Percentiles rank a stretch among this genome's conserved stretches.
Conservation (phyloP, 2,329 filamentous ascomycete genomes). For the Aspergillus sp. region DNA sequence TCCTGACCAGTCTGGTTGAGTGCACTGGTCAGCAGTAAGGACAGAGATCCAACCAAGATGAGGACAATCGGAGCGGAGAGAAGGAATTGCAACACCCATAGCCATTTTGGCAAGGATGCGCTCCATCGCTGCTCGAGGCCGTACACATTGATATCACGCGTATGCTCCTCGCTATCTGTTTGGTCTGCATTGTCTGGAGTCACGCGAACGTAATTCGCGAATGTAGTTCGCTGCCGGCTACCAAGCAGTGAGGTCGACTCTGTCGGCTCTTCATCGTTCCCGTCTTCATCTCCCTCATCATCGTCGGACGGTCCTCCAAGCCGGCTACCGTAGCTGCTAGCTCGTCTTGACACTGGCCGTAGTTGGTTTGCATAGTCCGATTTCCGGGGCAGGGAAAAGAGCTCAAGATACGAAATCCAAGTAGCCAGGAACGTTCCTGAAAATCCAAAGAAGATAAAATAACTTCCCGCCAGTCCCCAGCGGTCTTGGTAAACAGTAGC, state of each 20-base stretch:
- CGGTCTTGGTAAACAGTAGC: conserved; percentile 76
- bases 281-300: conserved; percentile 34
- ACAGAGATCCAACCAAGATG: conserved; percentile 74
- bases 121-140: conserved; percentile 85
- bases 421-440: conserved; percentile 72
- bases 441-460: conserved; percentile 79
- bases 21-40: conserved; percentile 69
- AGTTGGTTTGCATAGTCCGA: conserved; percentile 64
- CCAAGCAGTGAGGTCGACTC: conserved; percentile 60
- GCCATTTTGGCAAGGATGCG: conserved; percentile 72
- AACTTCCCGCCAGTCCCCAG: conserved; percentile 70
- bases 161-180: conserved; percentile 26
- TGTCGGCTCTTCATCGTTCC: conserved; percentile 44
- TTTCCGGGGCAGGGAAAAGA: conserved; percentile 74
- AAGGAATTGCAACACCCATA: conserved; percentile 85
- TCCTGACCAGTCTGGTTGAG: conserved; percentile 81
- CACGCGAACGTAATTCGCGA: conserved; percentile 53
- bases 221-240: conserved; percentile 52
- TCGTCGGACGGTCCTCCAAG: conserved; percentile 45
- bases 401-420: conserved; percentile 73
- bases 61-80: conserved; percentile 75
- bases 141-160: conserved; percentile 49
- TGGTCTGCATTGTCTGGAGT: conserved; percentile 28
- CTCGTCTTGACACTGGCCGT: conserved; percentile 42
- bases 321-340: conserved; percentile 40